Evolutionary conservation across 2,329 filamentous ascomycete genomes (phyloP), one percentile per base, ranked within the genome.

Genomic region (Ambrosiella beaveri): DNA sequence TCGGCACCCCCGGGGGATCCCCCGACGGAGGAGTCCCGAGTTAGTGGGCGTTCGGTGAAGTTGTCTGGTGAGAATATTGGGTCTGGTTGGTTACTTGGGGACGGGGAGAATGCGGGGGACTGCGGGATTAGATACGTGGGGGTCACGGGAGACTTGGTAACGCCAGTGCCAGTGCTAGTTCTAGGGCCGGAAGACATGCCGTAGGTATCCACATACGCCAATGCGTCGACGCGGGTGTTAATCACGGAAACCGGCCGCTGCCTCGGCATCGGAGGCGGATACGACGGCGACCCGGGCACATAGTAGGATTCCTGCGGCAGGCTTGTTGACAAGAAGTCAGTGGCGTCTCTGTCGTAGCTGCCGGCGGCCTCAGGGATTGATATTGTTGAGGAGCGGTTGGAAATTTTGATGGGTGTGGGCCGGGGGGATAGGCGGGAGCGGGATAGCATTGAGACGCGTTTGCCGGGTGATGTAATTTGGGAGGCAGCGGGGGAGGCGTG

Each of bases 41-140:
- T 58, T 12, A 11, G 15, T 13, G 56, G 56, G 39, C 56, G 45
- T 8, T 50, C 45, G 35, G 52, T 36, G 9, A 15, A 11, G 7
- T 38, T n/a, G 13, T 50, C 44, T 2, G 56, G 56, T 9, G 59
- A 60, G 36, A 60, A 58, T 12, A 60, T 35, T 5, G 51, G 51
- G 19, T 47, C 50, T 37, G 7, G 17, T 36, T 19, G 50, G 1
- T 12, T 2, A 4, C 40, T 27, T 5, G 38, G 52, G 38, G 51
- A 53, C 8, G 40, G 57, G n/a, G 38, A 53, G 52, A 27, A 58
- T 7, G 17, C 27, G 7, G 13, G 57, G 39, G 35, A 53, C 39
- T 15, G 49, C 13, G n/a, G 40, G 36, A 38, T 27, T 15, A 41
- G 3, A 38, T 54, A 11, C 9, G 52, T 54, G 12, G 52, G 52